phyloP scores from a whole-genome alignment of 2,329 filamentous ascomycete genomes.

The Alternaria gansuensis region DNA sequence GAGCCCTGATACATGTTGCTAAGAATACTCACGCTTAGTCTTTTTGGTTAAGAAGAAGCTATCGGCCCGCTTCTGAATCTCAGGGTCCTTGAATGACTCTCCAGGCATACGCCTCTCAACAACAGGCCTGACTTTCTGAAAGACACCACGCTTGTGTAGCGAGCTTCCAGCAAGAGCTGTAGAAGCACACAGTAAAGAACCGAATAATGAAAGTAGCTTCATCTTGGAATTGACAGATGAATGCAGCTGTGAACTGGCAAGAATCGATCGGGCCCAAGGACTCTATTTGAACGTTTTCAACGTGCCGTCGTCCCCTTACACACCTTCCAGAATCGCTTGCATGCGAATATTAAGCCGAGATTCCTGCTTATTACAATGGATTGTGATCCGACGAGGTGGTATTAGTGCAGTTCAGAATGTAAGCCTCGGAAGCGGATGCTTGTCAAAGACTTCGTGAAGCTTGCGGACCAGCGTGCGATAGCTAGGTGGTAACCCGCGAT shows the following conservation, averaged over 20 bases:
- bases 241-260: conserved; percentile 13
- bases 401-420: conserved; percentile 9
- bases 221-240: conserved; percentile 34
- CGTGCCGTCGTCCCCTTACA: conserved; percentile 24
- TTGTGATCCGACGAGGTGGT: conserved; percentile 15
- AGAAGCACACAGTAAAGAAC: conserved; percentile 43
- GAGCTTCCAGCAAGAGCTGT: conserved; percentile 42
- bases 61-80: conserved; percentile 47
- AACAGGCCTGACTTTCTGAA: conserved; percentile 36
- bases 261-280: background rate
- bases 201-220: conserved; percentile 44
- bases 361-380: background rate
- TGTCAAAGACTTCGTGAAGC: conserved; percentile 31
- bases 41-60: conserved; percentile 47
- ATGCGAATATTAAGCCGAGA: conserved; percentile 6
- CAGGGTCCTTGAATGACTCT: conserved; percentile 44
- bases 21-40: conserved; percentile 39
- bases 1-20: too few species aligned
- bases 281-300: conserved; percentile 32
- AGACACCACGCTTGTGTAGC: conserved; percentile 40
- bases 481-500: background rate
- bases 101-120: conserved; percentile 42
- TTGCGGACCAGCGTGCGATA: background rate
- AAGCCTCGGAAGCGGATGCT: conserved; percentile 29
- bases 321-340: conserved; percentile 29